Evolutionary conservation across 2,329 filamentous ascomycete species (phyloP), one percentile per base, ranked within the genome.

Genomic region (Phialocephala subalpina): DNA sequence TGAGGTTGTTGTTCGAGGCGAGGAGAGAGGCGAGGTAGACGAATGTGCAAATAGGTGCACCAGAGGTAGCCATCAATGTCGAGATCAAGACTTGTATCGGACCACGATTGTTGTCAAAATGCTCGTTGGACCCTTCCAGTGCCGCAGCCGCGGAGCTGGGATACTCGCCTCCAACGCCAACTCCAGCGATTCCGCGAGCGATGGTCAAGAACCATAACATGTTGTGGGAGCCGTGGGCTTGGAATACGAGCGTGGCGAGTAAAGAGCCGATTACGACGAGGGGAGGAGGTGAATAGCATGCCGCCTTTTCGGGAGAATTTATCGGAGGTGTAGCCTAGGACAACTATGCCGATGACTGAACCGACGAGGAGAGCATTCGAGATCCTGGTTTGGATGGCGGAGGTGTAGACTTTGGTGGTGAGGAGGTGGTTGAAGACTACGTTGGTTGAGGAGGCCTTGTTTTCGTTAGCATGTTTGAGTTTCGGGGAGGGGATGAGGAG

Each of bases 181-280:
- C 78, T 0, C 78, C 78, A 33, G 76, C 73, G 33, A 79, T 77
- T 0, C 78, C 78, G 3, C 78, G 75, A 7, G 77, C 77, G 0
- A 78, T 67, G 9, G 77, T 77, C 45, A 80, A 74, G 63, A 73
- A 79, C 78, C 78, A 80, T 8, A 80, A 67, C 76, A 79, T 78
- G 16, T 77, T 75, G 8, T 69, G 52, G 3, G 68, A 40, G 6
- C 68, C 63, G 0, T 70, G 49, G 3, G 81, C 75, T 45, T 78
- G 74, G 36, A 81, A 74, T 1, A 77, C 77, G 53, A 81, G 64
- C 2, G 76, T 75, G 3, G 79, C 73, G 75, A 82, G 73, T 2
- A 78, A 63, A 36, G 72, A 76, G 0, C 76, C 76, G 33, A 77
- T 60, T 18, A 76, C 71, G 1, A 78, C 76, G 75, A 76, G 7